Evolutionary conservation across 106 monocot genomes (phyloP), one percentile per base, ranked within the genome.

Genomic region (Platanthera guangdongensis): DNA sequence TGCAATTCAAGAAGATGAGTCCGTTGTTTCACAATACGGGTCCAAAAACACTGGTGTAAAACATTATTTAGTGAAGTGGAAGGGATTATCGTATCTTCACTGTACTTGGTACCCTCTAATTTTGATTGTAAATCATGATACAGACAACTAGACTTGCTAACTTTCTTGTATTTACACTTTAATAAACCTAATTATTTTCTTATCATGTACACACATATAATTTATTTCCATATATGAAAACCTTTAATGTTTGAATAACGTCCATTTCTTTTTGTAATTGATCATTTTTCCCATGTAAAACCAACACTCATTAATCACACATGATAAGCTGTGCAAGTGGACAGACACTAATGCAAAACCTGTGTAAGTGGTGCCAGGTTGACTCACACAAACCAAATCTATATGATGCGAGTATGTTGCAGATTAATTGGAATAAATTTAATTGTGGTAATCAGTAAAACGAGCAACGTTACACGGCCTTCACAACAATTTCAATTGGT

Each of bases 21-120:
- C 19, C 74, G 84, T 88, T 77, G 57, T 73, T 76, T 81, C 82
- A 75, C 85, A 85, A 72, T 53, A 78, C 51, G 77, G 72, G 46
- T 65, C 87, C 46, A 99, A 89, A 63, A 81, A 79, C 48, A 82
- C 81, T 76, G 74, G 51, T 77, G 77, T 19, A 14, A 90, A 88
- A 16, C 83, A 92, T 39, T 99, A 94, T 81, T 92, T 99, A 74
- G 91, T 99, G 46, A 99, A 99, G 76, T 99, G 97, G 97, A 99
- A 99, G 78, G 94, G 94, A 47, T 67, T 99, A 68, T 94, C 97
- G 8, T 85, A 92, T 76, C 85, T 99, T 82, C 97, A 99, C 65
- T 92, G 97, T 74, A 77, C 85, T 55, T 94, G 97, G 97, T 99
- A 89, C 6, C 74, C 78, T 13, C 50, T 48, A 1, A 1, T 51